Base-by-base conservation (phyloP, 2,329 filamentous ascomycete species). In the Botrytis pseudocinerea region DNA sequence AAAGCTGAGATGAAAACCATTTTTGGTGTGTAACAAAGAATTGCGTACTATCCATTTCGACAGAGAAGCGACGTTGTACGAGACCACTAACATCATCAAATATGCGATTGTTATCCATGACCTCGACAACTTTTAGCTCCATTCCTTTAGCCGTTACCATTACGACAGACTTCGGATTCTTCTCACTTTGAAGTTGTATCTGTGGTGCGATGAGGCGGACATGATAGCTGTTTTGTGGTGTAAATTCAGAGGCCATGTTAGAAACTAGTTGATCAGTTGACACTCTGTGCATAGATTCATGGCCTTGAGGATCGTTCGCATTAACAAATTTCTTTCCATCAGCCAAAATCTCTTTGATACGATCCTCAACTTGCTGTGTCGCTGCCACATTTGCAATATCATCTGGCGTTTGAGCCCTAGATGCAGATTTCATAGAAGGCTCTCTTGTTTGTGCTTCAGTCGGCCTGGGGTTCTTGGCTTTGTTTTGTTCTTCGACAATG, bases 1-100 rank as follows among this genome's bases (percentile, higher is more conserved):
- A 87, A 76, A 97, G 89, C 75, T 93, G 92, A 16, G 92, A 92
- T 20, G 89, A 88, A 82, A 99, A 95, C 81, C 92, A 96, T 83
- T 97, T 97, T 79, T 95, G 93, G 75, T 95, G 95, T 0, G 95
- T 96, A 68, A 99, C 95, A 78, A 99, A 99, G 83, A 99, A 98
- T 81, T 99, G 96, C 42, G 97, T 92, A 80, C 95, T 97, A 83
- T 99, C 96, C 92, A 98, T 98, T 77, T 94, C 93, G 75, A 98
- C 91, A 42, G 95, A 89, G 84, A 98, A 98, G 12, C 96, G 92
- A 54, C 95, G 92, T 81, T 99, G 97, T 1, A 99, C 95, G 63
- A 99, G 87, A 71, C 96, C 97, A 79, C 94, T 97, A 79, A 99
- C 94, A 77, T 93, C 92, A 81, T 99, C 96, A 65, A 91, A 95